Base-by-base conservation (phyloP, 768 basidiomycete species). In the Zangia roseola region DNA sequence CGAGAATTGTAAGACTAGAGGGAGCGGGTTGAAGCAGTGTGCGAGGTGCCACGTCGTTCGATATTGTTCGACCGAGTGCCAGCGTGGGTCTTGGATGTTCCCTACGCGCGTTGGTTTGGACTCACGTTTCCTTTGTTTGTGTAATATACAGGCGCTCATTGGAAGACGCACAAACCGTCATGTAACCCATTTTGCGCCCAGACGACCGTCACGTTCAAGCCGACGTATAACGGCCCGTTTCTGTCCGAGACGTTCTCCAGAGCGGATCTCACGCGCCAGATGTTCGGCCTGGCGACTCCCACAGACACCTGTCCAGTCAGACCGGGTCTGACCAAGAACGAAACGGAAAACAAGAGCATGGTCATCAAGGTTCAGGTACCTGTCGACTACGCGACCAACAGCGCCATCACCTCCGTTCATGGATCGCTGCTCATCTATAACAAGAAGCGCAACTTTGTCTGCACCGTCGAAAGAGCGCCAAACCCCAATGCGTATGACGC, bases 361-460 rank as follows among this genome's bases (percentile, higher is more conserved):
- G 62, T 81, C 42, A 69, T 84, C 67, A 84, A 84, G 62, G 68
- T 81, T 0, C 81, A 84, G 54, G 65, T 79, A 0, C 76, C 80
- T 0, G 64, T 65, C 39, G 50, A 47, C 33, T 43, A 47, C 2
- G 13, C 1, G 7, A 10, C 30, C 19, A 49, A 49, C 34, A 52
- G 1, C 20, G 51, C 56, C 14, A 7, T 39, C 39, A 19, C 23
- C 7, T 20, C 53, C 20, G 48, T 16, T 21, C 45, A 52, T 7
- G 71, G 59, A 3, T 51, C 65, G 46, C 50, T 79, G 19, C 55
- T 74, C 28, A 69, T 83, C 23, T 84, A 82, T 54, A 77, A 72
- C 40, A 77, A 77, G 62, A 81, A 77, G 55, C 68, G 77, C 9
- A 73, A 81, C 46, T 76, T 84, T 31, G 68, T 76, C 5, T 82